Conservation (phyloP, 164 flowering plant genomes). For the Malania oleifera region DNA sequence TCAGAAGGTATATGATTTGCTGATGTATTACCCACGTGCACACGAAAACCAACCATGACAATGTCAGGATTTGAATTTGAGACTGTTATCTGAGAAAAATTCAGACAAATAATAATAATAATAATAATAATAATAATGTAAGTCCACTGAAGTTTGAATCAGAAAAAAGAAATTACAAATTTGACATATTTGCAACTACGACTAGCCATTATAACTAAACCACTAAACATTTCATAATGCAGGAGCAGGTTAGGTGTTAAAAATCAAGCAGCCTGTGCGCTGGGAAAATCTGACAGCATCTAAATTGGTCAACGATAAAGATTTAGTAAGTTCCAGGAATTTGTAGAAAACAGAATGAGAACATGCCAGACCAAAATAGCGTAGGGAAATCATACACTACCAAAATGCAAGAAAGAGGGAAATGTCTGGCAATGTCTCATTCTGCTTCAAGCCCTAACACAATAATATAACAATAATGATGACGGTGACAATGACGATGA, state of each 20-base stretch:
- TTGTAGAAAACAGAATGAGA: not conserved
- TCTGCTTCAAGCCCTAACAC: too few species aligned
- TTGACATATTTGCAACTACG: not conserved
- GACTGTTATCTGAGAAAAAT: conserved; percentile 66
- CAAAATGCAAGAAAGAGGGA: not conserved
- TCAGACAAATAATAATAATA: not conserved
- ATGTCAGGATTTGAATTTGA: conserved; percentile 94
- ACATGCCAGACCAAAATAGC: not conserved
- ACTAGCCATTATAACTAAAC: not conserved
- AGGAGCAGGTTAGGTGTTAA: not conserved
- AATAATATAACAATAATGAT: too few species aligned
- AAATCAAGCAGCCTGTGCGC: not conserved
- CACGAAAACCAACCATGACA: conserved; percentile 96
- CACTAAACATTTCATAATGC: not conserved
- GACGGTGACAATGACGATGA: too few species aligned
- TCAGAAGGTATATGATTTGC: conserved; percentile 86
- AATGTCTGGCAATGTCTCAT: too few species aligned
- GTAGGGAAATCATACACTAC: not conserved
- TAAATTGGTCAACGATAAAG: not conserved
- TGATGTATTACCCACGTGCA: conserved; percentile 91
- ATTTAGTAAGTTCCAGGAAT: not conserved
- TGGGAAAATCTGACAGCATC: not conserved
- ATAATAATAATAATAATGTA: not conserved
- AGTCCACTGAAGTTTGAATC: too few species aligned
- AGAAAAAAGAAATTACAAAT: not conserved